phyloP scores from a whole-genome alignment of 768 basidiomycete genomes.

The Panaeolus cyanescens region DNA sequence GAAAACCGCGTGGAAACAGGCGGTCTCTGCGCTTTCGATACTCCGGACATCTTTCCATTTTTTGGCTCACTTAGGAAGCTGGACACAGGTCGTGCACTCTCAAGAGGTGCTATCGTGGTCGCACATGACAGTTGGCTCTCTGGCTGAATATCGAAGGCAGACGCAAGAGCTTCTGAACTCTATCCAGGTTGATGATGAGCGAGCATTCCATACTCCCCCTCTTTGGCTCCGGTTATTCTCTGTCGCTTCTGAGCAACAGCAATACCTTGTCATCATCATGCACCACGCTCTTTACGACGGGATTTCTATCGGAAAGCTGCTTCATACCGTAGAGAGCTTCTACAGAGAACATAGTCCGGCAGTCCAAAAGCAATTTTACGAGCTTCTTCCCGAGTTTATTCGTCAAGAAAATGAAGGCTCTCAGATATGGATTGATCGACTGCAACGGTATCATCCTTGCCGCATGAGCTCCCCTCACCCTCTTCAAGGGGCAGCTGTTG shows the following conservation, averaged over 20 bases:
- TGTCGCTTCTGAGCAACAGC: neutral
- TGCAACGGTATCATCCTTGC: constrained; percentile 22
- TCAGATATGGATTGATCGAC: constrained; percentile 35
- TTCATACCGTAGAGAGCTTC: constrained; percentile 29
- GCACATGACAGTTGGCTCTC: constrained; percentile 12
- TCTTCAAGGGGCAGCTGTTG: neutral
- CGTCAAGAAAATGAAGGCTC: constrained; percentile 38
- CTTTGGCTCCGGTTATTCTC: constrained; percentile 32
- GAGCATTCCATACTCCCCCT: constrained; percentile 26
- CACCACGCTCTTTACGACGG: constrained; percentile 55
- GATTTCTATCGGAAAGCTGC: constrained; percentile 36
- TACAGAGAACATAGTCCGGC: constrained; percentile 25
- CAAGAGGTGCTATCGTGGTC: constrained; percentile 21
- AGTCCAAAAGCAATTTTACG: constrained; percentile 32
- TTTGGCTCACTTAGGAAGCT: constrained; percentile 30
- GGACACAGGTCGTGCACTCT: constrained; percentile 34
- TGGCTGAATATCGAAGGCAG: constrained; percentile 19
- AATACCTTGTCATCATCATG: constrained; percentile 38
- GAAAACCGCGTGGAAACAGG: constrained; percentile 36
- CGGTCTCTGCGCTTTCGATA: constrained; percentile 34
- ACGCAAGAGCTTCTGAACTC: constrained; percentile 17
- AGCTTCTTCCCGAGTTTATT: constrained; percentile 36
- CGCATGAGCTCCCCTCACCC: constrained; percentile 13
- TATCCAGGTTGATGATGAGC: constrained; percentile 21
- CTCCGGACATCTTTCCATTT: constrained; percentile 53